Conservation (phyloP, 2,329 filamentous ascomycete species). For the Phialophora macrospora region DNA sequence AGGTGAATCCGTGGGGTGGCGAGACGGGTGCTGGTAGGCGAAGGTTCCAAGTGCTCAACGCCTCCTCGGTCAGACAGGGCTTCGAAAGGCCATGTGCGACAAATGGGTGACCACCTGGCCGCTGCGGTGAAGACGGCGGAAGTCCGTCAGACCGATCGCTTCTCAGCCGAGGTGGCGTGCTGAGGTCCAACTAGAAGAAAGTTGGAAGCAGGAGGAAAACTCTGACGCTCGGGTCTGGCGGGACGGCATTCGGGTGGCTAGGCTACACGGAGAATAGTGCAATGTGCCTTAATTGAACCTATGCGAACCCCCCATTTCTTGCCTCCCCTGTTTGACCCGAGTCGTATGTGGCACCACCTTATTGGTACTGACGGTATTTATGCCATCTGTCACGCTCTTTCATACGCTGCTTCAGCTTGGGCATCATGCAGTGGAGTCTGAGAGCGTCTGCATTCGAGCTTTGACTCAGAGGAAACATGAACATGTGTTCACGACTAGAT, state of each 20-base stretch:
- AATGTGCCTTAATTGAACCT: constrained; percentile 11
- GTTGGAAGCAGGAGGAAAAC: neutral
- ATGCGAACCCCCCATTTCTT: constrained; percentile 10
- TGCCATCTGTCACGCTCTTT: constrained; percentile 12
- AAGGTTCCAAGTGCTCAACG: neutral
- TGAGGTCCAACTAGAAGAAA: neutral
- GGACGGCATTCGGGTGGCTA: neutral
- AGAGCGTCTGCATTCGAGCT: neutral
- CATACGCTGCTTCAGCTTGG: constrained; percentile 26
- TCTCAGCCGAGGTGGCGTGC: neutral
- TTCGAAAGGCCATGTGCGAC: neutral
- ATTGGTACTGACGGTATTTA: constrained; percentile 21
- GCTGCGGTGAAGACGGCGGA: neutral
- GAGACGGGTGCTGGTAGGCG: neutral
- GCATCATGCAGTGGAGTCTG: constrained; percentile 7
- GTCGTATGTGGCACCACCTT: constrained; percentile 29
- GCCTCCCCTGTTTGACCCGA: constrained; percentile 6
- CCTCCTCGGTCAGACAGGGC: constrained; percentile 2
- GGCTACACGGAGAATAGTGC: neutral
- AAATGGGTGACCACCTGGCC: neutral
- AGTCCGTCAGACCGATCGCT: neutral
- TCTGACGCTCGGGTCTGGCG: constrained; percentile 2
- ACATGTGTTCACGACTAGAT: constrained; percentile 31
- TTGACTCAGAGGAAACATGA: constrained; percentile 27
- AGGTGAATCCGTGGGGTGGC: constrained; percentile 3